A percentile compares a stretch with the other conserved stretches of the same genome.
These are phyloP conservation scores for Fraxinus baroniana DNA, from an alignment of 305 asterid genomes.

Conservation along the genomic window DNA sequence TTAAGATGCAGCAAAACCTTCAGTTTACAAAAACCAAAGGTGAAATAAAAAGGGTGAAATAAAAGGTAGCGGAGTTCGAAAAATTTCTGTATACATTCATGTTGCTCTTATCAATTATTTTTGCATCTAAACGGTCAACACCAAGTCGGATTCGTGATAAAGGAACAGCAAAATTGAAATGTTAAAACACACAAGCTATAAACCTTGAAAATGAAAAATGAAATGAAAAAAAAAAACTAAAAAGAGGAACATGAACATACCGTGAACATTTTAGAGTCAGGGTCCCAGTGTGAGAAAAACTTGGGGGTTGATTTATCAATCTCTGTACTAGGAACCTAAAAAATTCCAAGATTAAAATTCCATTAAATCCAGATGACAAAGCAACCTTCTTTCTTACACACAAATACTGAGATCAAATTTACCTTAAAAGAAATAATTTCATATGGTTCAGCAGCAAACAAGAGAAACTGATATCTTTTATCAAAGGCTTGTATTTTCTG, in stretches of 20 bases:
- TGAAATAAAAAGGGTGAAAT: neutral
- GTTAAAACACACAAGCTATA: neutral
- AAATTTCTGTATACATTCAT: neutral
- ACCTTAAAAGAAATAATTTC: slow-evolving; percentile 90
- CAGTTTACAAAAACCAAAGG: neutral
- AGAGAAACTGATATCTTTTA: slow-evolving; percentile 79
- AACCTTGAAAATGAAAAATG: neutral
- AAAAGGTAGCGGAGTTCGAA: neutral
- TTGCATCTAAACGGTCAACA: slow-evolving; percentile 6
- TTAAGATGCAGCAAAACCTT: neutral
- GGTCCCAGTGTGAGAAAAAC: slow-evolving; percentile 98
- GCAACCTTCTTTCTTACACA: neutral
- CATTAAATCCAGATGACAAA: neutral
- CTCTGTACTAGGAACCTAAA: slow-evolving; percentile 92
- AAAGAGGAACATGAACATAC: slow-evolving; percentile 34
- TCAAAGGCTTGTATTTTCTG: slow-evolving; percentile 86
- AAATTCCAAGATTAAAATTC: slow-evolving; percentile 3
- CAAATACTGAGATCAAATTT: slow-evolving; percentile 15
- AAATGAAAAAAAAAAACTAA: neutral
- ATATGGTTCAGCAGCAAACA: slow-evolving; percentile 95
- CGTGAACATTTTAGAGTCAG: slow-evolving; percentile 96
- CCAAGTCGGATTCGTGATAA: neutral
- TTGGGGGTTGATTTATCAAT: slow-evolving; percentile 95
- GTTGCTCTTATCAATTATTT: neutral
- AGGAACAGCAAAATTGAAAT: neutral